A percentile compares a stretch with the other conserved stretches of the same genome.
phyloP scores from a whole-genome alignment of 768 basidiomycete species.

The Calocera cornea region DNA sequence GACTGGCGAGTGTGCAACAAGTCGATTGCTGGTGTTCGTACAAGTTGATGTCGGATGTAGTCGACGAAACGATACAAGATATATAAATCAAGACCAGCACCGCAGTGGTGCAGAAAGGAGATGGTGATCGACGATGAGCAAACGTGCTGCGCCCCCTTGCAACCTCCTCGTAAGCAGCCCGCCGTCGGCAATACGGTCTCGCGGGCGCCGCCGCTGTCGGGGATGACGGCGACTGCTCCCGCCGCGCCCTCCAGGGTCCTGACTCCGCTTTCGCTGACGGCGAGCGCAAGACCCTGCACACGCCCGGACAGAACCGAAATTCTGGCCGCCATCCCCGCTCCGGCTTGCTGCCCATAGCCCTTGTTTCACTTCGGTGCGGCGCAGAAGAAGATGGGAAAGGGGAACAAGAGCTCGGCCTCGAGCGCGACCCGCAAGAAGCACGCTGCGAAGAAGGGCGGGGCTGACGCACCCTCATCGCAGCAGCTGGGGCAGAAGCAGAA shows the following conservation, averaged over 20 bases:
- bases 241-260: background rate
- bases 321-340: background rate
- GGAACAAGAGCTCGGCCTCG: slow-evolving; percentile 61
- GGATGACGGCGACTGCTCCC: background rate
- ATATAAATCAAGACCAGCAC: no score
- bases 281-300: background rate
- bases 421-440: slow-evolving; percentile 89
- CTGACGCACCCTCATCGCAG: slow-evolving; percentile 19
- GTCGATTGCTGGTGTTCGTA: no score
- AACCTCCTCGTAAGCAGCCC: background rate
- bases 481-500: slow-evolving; percentile 27
- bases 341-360: background rate
- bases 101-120: no score
- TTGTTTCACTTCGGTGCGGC: background rate
- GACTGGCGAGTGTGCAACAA: no score
- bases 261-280: background rate
- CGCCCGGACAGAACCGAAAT: background rate
- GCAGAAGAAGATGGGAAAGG: slow-evolving; percentile 29
- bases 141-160: background rate
- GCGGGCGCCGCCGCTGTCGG: background rate
- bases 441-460: slow-evolving; percentile 50
- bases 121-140: background rate
- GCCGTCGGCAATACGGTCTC: background rate
- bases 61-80: no score
- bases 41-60: no score